phyloP scores from a whole-genome alignment of 345 rosid species.

The Rubroshorea leprosula region DNA sequence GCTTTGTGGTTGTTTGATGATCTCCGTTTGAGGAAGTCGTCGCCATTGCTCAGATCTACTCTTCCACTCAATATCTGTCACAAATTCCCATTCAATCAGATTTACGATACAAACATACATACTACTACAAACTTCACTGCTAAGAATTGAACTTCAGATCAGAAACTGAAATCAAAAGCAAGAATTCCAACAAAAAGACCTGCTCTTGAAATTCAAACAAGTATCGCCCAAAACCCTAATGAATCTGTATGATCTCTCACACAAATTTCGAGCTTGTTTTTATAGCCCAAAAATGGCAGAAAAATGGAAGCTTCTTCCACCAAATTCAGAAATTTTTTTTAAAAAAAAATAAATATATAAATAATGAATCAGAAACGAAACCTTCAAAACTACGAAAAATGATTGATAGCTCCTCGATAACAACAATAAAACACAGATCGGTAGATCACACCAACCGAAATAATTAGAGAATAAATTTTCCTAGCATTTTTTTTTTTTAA shows the following conservation, averaged over 20 bases:
- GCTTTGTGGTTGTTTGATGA: conserved; percentile 47
- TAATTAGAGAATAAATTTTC: too few relatives aligned
- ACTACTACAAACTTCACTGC: too few relatives aligned
- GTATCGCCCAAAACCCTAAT: too few relatives aligned
- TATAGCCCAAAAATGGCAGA: too few relatives aligned
- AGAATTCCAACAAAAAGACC: background rate
- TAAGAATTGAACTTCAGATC: background rate
- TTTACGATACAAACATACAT: too few relatives aligned
- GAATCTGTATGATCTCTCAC: too few relatives aligned
- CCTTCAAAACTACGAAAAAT: background rate
- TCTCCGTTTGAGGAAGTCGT: conserved; percentile 42
- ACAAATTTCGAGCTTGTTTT: background rate
- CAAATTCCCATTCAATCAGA: background rate
- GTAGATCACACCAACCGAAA: too few relatives aligned
- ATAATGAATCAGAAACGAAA: background rate
- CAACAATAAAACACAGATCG: too few relatives aligned
- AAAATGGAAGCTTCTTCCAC: background rate
- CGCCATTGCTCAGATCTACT: conserved; percentile 49
- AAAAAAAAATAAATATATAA: too few relatives aligned
- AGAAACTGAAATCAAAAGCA: background rate
- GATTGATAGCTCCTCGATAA: too few relatives aligned
- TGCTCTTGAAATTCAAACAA: background rate
- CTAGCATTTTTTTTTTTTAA: too few relatives aligned
- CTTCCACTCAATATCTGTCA: conserved; percentile 5
- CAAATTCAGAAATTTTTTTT: too few relatives aligned